A percentile compares a stretch with the other conserved stretches of the same genome.
These are phyloP conservation scores for Tuber brumale DNA, from an alignment of 495 filamentous ascomycete species.

Conservation along the genomic window DNA sequence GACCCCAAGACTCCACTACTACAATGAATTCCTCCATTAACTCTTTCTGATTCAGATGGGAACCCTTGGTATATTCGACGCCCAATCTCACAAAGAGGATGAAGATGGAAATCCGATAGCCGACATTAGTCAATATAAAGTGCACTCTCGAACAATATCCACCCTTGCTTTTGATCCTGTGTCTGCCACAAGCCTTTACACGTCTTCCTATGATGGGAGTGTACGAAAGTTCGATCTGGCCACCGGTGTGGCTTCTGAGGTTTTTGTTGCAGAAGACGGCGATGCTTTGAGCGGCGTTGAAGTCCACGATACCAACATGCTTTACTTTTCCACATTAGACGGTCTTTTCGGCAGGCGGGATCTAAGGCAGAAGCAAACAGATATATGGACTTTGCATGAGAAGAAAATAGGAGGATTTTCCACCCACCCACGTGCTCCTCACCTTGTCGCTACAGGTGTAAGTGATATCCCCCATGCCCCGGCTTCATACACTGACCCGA, in stretches of 20 bases:
- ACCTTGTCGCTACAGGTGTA: constrained; percentile 76
- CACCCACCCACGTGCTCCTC: constrained; percentile 65
- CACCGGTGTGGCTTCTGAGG: constrained; percentile 67
- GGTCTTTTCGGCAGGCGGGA: constrained; percentile 59
- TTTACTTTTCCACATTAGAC: constrained; percentile 82
- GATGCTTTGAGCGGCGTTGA: constrained; percentile 77
- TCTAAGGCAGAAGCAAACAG: constrained; percentile 45
- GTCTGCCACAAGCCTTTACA: constrained; percentile 64
- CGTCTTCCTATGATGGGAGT: constrained; percentile 89
- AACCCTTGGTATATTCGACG: constrained; percentile 88
- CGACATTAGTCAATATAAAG: constrained; percentile 75
- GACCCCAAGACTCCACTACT: neutral
- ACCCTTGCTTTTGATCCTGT: constrained; percentile 68
- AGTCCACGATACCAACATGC: constrained; percentile 61
- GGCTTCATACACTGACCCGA: neutral
- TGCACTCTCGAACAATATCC: constrained; percentile 81
- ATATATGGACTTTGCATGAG: constrained; percentile 71
- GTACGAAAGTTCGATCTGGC: constrained; percentile 81
- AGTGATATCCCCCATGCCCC: neutral
- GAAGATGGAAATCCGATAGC: constrained; percentile 61
- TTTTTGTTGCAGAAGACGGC: constrained; percentile 65
- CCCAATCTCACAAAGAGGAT: constrained; percentile 55
- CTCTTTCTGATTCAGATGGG: constrained; percentile 45
- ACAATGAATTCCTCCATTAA: neutral
- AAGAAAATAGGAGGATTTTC: constrained; percentile 96